phyloP scores from a whole-genome alignment of 345 rosid species.

The Brassica rapa region DNA sequence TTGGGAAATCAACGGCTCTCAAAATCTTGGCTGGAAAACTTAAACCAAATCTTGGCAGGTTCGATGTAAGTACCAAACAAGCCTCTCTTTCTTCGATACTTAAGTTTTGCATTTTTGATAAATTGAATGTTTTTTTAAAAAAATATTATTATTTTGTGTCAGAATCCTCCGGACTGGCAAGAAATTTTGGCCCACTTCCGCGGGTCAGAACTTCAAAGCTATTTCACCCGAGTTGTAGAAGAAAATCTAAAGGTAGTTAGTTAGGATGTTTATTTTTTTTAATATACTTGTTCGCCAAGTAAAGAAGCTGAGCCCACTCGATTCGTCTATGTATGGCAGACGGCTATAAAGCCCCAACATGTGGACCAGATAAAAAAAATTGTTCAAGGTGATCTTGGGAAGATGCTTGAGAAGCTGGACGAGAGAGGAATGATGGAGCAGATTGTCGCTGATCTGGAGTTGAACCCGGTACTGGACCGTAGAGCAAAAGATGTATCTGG shows the following conservation, averaged over 20 bases:
- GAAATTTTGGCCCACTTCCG: conserved; percentile 3
- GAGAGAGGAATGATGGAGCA: not conserved
- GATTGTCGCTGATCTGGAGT: conserved; percentile 4
- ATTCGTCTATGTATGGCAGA: not conserved
- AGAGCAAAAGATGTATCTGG: not conserved
- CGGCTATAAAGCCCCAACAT: not conserved
- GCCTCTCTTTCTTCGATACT: too few relatives aligned
- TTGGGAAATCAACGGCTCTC: conserved; percentile 94
- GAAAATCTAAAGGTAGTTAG: not conserved
- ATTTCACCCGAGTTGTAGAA: conserved; percentile 1
- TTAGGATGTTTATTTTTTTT: too few relatives aligned
- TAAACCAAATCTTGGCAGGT: conserved; percentile 91
- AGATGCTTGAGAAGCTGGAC: not conserved
- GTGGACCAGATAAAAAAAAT: not conserved
- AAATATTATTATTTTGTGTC: not conserved
- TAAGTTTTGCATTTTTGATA: too few relatives aligned
- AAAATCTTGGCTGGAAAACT: conserved; percentile 80
- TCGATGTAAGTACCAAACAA: conserved; percentile 46
- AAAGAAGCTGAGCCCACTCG: too few relatives aligned
- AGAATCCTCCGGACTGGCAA: conserved; percentile 50
- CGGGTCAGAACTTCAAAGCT: conserved; percentile 12
- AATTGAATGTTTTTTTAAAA: too few relatives aligned
- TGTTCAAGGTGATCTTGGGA: not conserved
- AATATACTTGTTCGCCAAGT: too few relatives aligned
- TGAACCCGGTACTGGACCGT: not conserved